phyloP scores from a whole-genome alignment of 2,329 filamentous ascomycete genomes.

The Westerdykella sp. region DNA sequence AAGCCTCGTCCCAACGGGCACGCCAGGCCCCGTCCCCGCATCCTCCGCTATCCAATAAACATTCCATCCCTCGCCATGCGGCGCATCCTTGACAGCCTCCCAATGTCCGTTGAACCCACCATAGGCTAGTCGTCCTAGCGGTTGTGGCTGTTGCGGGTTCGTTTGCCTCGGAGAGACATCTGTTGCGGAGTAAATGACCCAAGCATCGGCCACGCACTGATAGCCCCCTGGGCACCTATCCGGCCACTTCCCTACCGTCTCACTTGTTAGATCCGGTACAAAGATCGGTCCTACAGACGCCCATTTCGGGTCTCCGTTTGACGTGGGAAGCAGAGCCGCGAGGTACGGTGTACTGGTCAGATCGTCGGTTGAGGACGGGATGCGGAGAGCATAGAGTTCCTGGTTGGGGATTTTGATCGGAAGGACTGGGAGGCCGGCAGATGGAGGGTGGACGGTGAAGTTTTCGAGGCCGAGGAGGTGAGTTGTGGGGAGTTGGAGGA shows the following conservation, averaged over 20 bases:
- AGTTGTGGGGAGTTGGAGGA: slow-evolving; percentile 12
- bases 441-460: slow-evolving; percentile 17
- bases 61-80: slow-evolving; percentile 13
- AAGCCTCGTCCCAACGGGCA: not conserved
- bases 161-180: not conserved
- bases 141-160: not conserved
- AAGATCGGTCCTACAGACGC: slow-evolving; percentile 9
- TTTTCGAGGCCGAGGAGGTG: slow-evolving; percentile 19
- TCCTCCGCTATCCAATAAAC: slow-evolving; percentile 14
- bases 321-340: slow-evolving; percentile 8
- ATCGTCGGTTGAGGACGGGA: slow-evolving; percentile 7
- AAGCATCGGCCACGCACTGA: slow-evolving; percentile 12
- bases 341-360: slow-evolving; percentile 9
- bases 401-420: slow-evolving; percentile 8
- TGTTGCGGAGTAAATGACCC: not conserved
- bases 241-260: slow-evolving; percentile 3
- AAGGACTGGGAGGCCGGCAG: slow-evolving; percentile 9
- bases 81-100: slow-evolving; percentile 14
- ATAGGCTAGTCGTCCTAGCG: slow-evolving; percentile 1
- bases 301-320: not conserved
- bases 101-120: slow-evolving; percentile 12
- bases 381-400: slow-evolving; percentile 11
- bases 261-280: slow-evolving; percentile 5
- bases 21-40: not conserved
- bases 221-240: slow-evolving; percentile 10